Evolutionary conservation across 202 grass and related monocot species (phyloP).

Genomic region (Schoenoplectus triqueter): DNA sequence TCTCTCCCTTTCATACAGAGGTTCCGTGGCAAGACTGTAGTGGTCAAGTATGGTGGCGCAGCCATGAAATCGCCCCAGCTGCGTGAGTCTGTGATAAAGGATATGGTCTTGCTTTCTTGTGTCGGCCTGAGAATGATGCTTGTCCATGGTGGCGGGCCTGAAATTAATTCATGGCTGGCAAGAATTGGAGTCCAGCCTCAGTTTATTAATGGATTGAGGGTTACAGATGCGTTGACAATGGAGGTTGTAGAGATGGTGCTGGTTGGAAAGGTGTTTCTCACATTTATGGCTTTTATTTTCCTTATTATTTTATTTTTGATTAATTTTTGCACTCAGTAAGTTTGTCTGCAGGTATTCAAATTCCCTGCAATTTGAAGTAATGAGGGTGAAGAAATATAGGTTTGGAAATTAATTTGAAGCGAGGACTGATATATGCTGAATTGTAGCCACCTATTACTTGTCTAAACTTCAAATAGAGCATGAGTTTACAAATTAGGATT

Average conservation of each 20-base stretch:
- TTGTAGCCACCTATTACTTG: background rate
- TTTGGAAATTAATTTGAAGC: background rate
- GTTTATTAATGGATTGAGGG: constrained; percentile 78
- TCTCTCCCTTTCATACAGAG: constrained; percentile 89
- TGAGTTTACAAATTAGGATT: background rate
- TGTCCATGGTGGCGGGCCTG: constrained; percentile 66
- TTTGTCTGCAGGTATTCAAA: background rate
- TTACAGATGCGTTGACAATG: constrained; percentile 77
- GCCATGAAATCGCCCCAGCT: constrained; percentile 82
- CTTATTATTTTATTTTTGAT: background rate
- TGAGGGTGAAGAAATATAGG: background rate
- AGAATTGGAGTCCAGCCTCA: constrained; percentile 61
- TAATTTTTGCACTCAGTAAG: background rate
- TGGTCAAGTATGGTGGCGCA: constrained; percentile 91
- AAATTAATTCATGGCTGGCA: constrained; percentile 84
- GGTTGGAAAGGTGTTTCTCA: constrained; percentile 58
- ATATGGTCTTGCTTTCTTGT: constrained; percentile 80
- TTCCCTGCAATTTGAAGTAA: background rate
- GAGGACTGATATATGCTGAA: background rate
- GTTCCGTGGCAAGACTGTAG: constrained; percentile 84
- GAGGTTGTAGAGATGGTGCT: constrained; percentile 99
- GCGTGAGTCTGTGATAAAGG: constrained; percentile 72
- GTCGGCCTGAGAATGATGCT: constrained; percentile 77
- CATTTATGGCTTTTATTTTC: background rate
- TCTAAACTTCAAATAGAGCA: background rate